phyloP scores from a whole-genome alignment of 345 rosid genomes.

The Cardamine resedifolia region DNA sequence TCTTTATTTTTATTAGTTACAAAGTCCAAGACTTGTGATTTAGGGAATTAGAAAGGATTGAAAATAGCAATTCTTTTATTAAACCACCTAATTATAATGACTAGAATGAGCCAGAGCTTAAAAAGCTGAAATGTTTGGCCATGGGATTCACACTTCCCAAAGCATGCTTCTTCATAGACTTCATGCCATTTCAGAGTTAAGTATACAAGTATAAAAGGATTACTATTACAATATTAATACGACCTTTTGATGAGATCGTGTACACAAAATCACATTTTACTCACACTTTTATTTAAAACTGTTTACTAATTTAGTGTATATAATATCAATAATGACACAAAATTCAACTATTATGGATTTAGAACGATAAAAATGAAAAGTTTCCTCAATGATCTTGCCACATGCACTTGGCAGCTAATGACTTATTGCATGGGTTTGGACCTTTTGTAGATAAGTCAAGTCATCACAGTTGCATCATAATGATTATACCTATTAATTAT shows the following conservation, averaged over 20 bases:
- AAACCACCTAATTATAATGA: conserved; percentile 17
- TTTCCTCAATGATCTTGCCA: not conserved
- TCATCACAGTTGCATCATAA: not conserved
- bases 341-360: not conserved
- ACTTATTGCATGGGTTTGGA: conserved; percentile 14
- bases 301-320: not conserved
- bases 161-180: conserved; percentile 17
- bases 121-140: conserved; percentile 1
- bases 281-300: not conserved
- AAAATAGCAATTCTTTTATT: not conserved
- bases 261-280: conserved; percentile 10
- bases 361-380: not conserved
- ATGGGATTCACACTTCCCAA: not conserved
- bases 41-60: conserved; percentile 18
- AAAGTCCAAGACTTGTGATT: conserved; percentile 27
- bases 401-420: not conserved
- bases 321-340: not conserved
- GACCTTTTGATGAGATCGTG: not conserved
- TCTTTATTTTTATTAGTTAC: not conserved
- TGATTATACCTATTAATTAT: not conserved
- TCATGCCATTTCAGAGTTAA: conserved; percentile 26
- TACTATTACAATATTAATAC: conserved; percentile 19
- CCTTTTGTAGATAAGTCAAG: not conserved
- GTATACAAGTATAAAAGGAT: conserved; percentile 24
- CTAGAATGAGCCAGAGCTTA: not conserved